Conservation (phyloP, 129 eudicot species). For the Flaveria brownii region DNA sequence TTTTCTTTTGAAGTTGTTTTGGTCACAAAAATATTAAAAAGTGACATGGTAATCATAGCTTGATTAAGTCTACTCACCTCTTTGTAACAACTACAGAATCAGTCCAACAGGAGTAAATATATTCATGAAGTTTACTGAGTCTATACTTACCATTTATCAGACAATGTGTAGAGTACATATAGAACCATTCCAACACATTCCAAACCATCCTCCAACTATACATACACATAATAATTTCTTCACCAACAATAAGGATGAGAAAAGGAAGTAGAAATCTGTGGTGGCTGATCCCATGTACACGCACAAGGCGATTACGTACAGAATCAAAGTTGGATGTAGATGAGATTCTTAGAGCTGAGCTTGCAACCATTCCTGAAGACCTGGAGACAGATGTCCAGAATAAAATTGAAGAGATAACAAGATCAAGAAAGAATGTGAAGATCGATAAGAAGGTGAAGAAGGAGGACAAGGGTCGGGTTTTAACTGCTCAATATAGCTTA, state of each 20-base stretch:
- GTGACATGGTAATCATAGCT: not conserved
- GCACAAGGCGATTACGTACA: slow-evolving; percentile 28
- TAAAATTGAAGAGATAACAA: slow-evolving; percentile 17
- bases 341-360: slow-evolving; percentile 56
- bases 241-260: slow-evolving; percentile 20
- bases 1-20: not conserved
- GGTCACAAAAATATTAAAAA: not conserved
- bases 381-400: slow-evolving; percentile 36
- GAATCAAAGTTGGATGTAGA: slow-evolving; percentile 50
- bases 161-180: not conserved
- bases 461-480: slow-evolving; percentile 39
- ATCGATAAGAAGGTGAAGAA: slow-evolving; percentile 38
- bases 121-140: not conserved
- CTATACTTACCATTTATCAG: not conserved
- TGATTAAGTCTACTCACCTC: not conserved
- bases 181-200: not conserved
- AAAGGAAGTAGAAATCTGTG: slow-evolving; percentile 43
- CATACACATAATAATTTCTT: not conserved
- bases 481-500: slow-evolving; percentile 48
- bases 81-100: not conserved
- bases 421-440: slow-evolving; percentile 17
- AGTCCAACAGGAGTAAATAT: not conserved
- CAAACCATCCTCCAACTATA: not conserved
- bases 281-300: slow-evolving; percentile 51
- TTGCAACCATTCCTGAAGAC: slow-evolving; percentile 49